These are phyloP conservation scores for Danielozyma ontarioensis DNA, from an alignment of 805 yeast genomes.

Conservation along the genomic window DNA sequence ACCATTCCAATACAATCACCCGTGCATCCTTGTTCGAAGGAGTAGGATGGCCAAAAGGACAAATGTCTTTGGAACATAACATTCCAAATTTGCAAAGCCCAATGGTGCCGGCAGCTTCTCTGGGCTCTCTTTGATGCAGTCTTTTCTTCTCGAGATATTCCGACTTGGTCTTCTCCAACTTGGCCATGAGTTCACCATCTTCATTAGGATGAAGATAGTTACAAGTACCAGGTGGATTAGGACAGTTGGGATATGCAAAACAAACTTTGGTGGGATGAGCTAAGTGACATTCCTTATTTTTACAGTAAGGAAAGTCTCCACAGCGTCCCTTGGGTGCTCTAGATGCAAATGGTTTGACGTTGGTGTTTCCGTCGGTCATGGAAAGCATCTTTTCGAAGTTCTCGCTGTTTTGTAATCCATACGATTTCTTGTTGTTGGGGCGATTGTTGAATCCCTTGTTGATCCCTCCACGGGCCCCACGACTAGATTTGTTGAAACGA, in stretches of 20 bases:
- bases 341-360: slow-evolving; percentile 30
- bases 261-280: slow-evolving; percentile 81
- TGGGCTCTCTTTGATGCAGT: slow-evolving; percentile 27
- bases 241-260: slow-evolving; percentile 70
- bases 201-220: slow-evolving; percentile 79
- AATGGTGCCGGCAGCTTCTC: slow-evolving; percentile 40
- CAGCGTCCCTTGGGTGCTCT: slow-evolving; percentile 61
- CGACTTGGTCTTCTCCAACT: slow-evolving; percentile 57
- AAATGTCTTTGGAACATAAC: slow-evolving; percentile 68
- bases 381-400: slow-evolving; percentile 40
- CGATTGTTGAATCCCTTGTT: slow-evolving; percentile 16
- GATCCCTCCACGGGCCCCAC: slow-evolving; percentile 16
- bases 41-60: slow-evolving; percentile 91
- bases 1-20: slow-evolving; percentile 69
- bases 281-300: slow-evolving; percentile 60
- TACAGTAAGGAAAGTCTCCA: slow-evolving; percentile 66
- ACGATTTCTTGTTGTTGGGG: slow-evolving; percentile 15
- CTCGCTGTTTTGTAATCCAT: slow-evolving; percentile 34
- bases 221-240: slow-evolving; percentile 78
- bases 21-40: slow-evolving; percentile 74
- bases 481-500: slow-evolving; percentile 1
- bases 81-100: slow-evolving; percentile 73
- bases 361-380: slow-evolving; percentile 22
- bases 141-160: slow-evolving; percentile 41
- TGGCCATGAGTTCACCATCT: slow-evolving; percentile 68